These are phyloP conservation scores for Curvularia lunata DNA, from an alignment of 2,329 filamentous ascomycete genomes.

Conservation along the genomic window DNA sequence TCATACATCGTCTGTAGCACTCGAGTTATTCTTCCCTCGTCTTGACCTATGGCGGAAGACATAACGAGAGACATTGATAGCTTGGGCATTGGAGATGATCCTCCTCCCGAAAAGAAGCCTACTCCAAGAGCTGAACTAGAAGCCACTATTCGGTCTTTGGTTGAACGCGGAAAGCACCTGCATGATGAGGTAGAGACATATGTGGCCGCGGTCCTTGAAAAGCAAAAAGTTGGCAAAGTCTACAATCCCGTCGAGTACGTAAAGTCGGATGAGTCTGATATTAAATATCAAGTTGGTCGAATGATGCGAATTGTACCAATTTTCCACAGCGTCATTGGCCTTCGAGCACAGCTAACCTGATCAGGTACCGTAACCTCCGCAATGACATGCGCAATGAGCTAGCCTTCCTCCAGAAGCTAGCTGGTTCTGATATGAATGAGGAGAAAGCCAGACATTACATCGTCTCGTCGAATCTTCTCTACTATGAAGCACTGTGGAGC, in stretches of 20 bases:
- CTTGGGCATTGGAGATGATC: constrained; percentile 19
- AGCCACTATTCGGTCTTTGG: constrained; percentile 40
- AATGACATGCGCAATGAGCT: constrained; percentile 49
- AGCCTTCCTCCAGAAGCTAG: constrained; percentile 40
- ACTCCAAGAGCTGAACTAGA: constrained; percentile 27
- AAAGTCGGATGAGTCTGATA: background rate
- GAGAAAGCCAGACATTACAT: constrained; percentile 59
- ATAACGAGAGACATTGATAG: constrained; percentile 18
- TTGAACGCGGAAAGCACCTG: constrained; percentile 48
- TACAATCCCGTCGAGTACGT: constrained; percentile 47
- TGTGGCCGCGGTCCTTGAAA: constrained; percentile 41
- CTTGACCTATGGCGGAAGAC: constrained; percentile 23
- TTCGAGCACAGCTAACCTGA: background rate
- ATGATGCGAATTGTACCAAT: no score
- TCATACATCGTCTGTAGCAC: background rate
- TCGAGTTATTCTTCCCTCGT: background rate
- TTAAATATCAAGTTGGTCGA: no score
- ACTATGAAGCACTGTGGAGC: constrained; percentile 68
- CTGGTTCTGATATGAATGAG: constrained; percentile 32
- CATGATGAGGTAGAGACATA: constrained; percentile 53
- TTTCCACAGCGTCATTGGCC: no score
- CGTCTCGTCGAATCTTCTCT: constrained; percentile 70
- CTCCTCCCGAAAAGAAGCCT: constrained; percentile 8
- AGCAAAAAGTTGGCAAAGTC: constrained; percentile 41
- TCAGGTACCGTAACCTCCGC: constrained; percentile 27